phyloP scores from a whole-genome alignment of 148 eudicot species.

The Rhododendron kiyosumense region DNA sequence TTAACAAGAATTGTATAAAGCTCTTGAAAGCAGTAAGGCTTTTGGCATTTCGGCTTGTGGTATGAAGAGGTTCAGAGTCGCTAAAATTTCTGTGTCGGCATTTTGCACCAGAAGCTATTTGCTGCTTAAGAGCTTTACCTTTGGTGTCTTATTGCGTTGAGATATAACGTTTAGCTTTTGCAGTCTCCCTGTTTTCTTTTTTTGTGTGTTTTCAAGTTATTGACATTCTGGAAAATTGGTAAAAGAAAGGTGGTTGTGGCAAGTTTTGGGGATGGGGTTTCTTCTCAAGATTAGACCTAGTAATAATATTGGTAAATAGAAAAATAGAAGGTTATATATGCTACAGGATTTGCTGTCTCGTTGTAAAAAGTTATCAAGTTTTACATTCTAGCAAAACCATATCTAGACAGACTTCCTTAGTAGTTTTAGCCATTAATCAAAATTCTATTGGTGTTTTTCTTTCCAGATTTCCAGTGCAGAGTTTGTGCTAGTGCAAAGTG shows the following conservation, averaged over 20 bases:
- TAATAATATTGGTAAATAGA: background rate
- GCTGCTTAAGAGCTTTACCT: background rate
- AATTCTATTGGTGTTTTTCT: conserved; percentile 4
- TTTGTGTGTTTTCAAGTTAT: background rate
- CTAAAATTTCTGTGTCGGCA: background rate
- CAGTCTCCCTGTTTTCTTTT: background rate
- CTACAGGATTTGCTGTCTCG: background rate
- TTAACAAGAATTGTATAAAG: background rate
- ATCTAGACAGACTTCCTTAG: background rate
- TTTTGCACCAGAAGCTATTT: background rate
- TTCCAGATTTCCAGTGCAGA: conserved; percentile 68
- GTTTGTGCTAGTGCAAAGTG: conserved; percentile 73
- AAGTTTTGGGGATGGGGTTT: background rate
- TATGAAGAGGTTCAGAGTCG: background rate
- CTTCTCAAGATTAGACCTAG: background rate
- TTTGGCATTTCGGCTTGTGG: background rate
- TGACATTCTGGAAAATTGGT: background rate
- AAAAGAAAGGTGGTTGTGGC: background rate
- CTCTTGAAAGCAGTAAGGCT: background rate
- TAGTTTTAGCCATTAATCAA: background rate
- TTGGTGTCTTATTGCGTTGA: background rate
- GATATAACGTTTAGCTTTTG: background rate
- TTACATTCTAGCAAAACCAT: background rate
- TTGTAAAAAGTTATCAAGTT: background rate
- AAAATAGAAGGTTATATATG: background rate